Base-by-base conservation (phyloP, 768 basidiomycete species). In the Leccinum variicolor region DNA sequence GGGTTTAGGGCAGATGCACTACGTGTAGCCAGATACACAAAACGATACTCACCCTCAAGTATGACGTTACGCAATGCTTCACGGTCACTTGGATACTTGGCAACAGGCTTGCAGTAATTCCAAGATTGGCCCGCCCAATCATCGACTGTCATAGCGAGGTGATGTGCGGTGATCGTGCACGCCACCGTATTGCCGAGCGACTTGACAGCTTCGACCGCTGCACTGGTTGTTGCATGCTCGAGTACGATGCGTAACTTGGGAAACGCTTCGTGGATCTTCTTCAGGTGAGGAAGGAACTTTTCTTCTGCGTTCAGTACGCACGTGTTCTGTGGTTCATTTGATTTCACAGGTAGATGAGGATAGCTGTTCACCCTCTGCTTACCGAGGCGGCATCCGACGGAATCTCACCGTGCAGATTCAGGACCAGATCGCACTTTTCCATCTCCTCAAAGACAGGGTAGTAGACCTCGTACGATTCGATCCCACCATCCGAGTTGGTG, bases 31-130 rank as follows among this genome's bases (percentile, higher is more conserved):
- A 13, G 8, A 34, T 2, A 51, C 25, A 52, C 31, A 50, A 41
- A 45, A 34, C 31, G 25, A 23, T 53, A 56, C 75, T 45, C 59
- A 89, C 92, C 92, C 77, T 90, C 83, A 61, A 73, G 78, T 48
- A 97, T 81, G 28, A 94, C 85, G 21, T 89, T 80, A 52, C 84
- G 82, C 56, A 99, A 74, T 14, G 96, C 94, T 65, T 84, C 73
- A 15, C 96, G 81, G 70, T 99, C 97, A 62, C 90, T 87, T 2
- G 96, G 96, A 70, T 85, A 94, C 74, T 99, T 99, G 13, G 97
- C 94, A 21, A 99, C 90, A 0, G 97, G 97, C 73, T 98, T 99
- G 79, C 97, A 98, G 75, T 90, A 99, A 67, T 96, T 84, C 83
- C 90, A 94, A 3, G 92, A 84, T 72, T 98, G 94, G 2, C 94